These are phyloP conservation scores for Nicotiana tabacum DNA, from an alignment of 257 asterid species.

Conservation along the genomic window DNA sequence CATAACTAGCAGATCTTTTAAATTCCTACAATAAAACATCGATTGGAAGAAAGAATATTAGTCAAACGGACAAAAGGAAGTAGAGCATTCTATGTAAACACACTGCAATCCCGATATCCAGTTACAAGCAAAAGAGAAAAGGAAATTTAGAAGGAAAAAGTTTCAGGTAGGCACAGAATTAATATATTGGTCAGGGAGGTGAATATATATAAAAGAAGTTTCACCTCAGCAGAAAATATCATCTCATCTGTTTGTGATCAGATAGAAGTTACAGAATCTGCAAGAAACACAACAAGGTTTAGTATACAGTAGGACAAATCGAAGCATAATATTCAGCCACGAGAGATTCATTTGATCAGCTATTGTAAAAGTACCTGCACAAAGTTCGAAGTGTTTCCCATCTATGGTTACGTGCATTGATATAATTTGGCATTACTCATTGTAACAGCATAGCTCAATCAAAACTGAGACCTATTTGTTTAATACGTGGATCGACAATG, in stretches of 20 bases:
- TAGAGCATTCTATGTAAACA: neutral
- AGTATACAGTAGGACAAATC: neutral
- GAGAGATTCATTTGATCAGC: neutral
- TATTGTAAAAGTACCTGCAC: neutral
- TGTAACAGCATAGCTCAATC: neutral
- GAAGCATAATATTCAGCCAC: neutral
- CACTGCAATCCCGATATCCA: neutral
- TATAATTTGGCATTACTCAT: neutral
- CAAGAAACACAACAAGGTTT: neutral
- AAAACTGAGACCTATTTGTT: slow-evolving; percentile 14
- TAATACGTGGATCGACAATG: slow-evolving; percentile 32
- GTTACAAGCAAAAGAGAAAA: neutral
- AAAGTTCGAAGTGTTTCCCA: neutral
- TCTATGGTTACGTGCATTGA: neutral
- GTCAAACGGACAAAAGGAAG: neutral
- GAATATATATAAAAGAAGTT: neutral
- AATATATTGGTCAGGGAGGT: neutral
- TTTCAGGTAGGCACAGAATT: neutral
- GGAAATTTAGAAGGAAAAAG: neutral
- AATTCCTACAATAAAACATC: neutral
- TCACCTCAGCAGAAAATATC: neutral
- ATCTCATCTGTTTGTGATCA: neutral
- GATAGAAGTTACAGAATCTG: neutral
- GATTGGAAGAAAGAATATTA: neutral
- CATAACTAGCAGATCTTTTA: neutral